phyloP scores from a whole-genome alignment of 148 eudicot genomes.

The Suaeda aralocaspica region DNA sequence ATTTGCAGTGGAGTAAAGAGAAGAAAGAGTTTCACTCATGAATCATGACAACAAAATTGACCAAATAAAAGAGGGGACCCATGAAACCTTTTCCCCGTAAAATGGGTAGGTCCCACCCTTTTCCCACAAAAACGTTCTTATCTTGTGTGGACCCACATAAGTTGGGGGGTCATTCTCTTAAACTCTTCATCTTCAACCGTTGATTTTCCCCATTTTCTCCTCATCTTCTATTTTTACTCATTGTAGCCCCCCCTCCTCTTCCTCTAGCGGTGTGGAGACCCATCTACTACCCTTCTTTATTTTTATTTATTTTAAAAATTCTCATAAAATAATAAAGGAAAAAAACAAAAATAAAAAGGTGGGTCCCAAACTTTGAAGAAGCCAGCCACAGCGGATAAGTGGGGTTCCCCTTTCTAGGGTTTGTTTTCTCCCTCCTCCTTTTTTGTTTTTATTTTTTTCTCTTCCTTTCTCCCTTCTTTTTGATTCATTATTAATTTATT shows the following conservation, averaged over 20 bases:
- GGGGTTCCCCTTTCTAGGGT: conserved; percentile 43
- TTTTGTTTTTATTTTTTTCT: neutral
- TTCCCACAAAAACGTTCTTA: conserved; percentile 24
- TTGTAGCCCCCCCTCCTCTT: conserved; percentile 2
- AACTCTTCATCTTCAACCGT: conserved; percentile 23
- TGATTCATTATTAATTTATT: neutral
- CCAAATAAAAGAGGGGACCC: conserved; percentile 19
- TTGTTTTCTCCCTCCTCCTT: conserved; percentile 30
- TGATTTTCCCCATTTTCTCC: conserved; percentile 13
- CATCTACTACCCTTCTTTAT: neutral
- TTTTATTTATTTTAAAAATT: neutral
- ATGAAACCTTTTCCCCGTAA: neutral
- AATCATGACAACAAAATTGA: conserved; percentile 14
- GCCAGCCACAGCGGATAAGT: conserved; percentile 39
- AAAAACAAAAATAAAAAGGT: neutral
- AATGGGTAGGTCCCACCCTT: conserved; percentile 17
- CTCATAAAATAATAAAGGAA: neutral
- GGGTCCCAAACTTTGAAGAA: conserved; percentile 37
- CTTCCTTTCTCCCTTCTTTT: neutral
- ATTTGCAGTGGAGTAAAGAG: too few species aligned
- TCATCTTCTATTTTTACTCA: conserved; percentile 17
- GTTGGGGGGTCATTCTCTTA: neutral
- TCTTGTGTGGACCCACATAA: conserved; percentile 25
- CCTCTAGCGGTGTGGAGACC: conserved; percentile 17
- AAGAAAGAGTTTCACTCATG: neutral